These are phyloP conservation scores for Lichenothelia convexa DNA, from an alignment of 495 filamentous ascomycete species.

Conservation along the genomic window DNA sequence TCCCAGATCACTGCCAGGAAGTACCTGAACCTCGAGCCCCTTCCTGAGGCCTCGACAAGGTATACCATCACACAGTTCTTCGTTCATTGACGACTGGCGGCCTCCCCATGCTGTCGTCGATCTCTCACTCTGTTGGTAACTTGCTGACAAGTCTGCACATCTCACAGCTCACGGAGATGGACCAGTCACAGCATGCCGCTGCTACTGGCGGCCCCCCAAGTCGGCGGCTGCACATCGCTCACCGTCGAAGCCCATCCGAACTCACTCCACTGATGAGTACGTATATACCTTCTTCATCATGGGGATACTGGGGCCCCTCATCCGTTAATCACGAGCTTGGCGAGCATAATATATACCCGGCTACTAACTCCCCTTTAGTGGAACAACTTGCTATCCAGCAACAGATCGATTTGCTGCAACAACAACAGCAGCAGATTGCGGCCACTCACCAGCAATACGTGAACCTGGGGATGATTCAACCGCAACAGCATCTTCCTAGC, in stretches of 20 bases:
- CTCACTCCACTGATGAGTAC: conserved; percentile 96
- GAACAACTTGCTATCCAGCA: conserved; percentile 98
- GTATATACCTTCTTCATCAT: too few relatives aligned
- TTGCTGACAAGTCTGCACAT: too few relatives aligned
- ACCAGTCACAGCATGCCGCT: conserved; percentile 62
- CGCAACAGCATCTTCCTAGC: conserved; percentile 55
- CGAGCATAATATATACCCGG: too few relatives aligned
- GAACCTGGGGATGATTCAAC: conserved; percentile 84
- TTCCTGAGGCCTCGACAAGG: too few relatives aligned
- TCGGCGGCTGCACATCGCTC: conserved; percentile 90
- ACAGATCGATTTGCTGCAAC: conserved; percentile 93
- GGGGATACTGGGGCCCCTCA: conserved; percentile 2
- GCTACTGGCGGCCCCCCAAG: conserved; percentile 68
- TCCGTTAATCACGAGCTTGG: conserved; percentile 3
- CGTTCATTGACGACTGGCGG: too few relatives aligned
- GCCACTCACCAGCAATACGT: conserved; percentile 92
- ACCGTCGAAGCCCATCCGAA: conserved; percentile 92
- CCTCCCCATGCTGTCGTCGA: too few relatives aligned
- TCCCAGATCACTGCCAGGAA: too few relatives aligned
- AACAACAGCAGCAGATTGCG: conserved; percentile 95
- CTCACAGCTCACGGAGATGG: conserved; percentile 58
- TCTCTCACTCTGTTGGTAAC: too few relatives aligned
- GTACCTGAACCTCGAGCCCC: too few relatives aligned
- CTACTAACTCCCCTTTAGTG: conserved; percentile 30
- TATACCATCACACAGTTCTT: too few relatives aligned